Evolutionary conservation across 495 filamentous ascomycete species (phyloP).

Genomic region (Hyaloscypha hepaticicola): DNA sequence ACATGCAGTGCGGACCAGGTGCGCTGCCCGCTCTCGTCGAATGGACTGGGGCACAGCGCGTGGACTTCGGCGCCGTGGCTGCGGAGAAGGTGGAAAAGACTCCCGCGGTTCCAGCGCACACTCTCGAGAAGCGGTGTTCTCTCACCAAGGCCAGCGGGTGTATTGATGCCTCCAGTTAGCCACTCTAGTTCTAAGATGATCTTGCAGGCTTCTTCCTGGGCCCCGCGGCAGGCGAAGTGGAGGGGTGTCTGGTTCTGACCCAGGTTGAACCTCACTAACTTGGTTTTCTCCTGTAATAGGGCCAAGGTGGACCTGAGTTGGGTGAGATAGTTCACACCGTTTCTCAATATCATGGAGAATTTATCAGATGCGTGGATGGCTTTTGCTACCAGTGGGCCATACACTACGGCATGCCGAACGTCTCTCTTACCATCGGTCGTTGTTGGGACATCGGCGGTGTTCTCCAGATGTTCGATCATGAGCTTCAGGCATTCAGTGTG

Average conservation of each 20-base stretch:
- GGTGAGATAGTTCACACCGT: neutral
- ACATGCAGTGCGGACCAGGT: neutral
- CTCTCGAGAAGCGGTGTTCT: neutral
- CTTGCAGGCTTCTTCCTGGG: neutral
- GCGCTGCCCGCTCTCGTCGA: neutral
- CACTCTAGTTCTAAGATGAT: neutral
- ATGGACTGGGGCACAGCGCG: neutral
- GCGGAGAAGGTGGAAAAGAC: neutral
- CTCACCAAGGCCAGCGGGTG: neutral
- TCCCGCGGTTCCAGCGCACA: neutral
- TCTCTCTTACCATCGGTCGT: neutral
- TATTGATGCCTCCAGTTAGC: neutral
- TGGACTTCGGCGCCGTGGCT: neutral
- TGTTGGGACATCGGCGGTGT: neutral
- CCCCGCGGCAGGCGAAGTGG: neutral
- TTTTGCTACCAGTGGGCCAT: neutral
- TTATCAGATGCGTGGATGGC: neutral
- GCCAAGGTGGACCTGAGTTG: neutral
- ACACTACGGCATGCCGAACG: neutral
- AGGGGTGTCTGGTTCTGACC: neutral
- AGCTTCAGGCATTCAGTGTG: neutral
- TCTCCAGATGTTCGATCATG: neutral
- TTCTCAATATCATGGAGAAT: constrained; percentile 2
- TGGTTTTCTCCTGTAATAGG: neutral
- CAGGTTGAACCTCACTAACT: neutral